Conservation (phyloP, 2,329 filamentous ascomycete genomes). For the Onygenales sp. region DNA sequence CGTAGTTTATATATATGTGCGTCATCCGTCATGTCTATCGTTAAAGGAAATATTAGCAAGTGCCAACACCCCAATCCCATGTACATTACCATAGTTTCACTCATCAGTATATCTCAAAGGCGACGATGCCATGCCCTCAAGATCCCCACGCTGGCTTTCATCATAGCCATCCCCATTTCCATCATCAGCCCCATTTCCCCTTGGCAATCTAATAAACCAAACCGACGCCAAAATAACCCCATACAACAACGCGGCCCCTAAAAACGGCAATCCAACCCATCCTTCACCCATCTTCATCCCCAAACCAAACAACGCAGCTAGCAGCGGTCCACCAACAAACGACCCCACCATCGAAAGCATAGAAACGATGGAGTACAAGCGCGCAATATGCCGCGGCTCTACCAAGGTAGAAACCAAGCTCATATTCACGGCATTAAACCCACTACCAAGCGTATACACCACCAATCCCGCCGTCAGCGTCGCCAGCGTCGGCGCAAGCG, state of each 20-base stretch:
- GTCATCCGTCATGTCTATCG: background rate
- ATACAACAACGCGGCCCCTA: conserved; percentile 29
- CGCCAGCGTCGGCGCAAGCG: conserved; percentile 33
- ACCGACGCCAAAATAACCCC: conserved; percentile 7
- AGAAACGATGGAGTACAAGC: conserved; percentile 41
- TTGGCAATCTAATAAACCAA: conserved; percentile 7
- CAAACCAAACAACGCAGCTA: conserved; percentile 37
- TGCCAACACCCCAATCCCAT: background rate
- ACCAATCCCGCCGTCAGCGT: conserved; percentile 37
- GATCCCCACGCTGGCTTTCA: background rate
- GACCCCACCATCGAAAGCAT: conserved; percentile 39
- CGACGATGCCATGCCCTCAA: background rate
- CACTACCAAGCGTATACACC: conserved; percentile 40
- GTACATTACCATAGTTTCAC: background rate
- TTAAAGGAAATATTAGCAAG: background rate
- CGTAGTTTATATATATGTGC: no score
- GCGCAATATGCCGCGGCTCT: conserved; percentile 38
- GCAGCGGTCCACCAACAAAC: conserved; percentile 37
- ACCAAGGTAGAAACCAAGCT: conserved; percentile 40
- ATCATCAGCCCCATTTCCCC: background rate
- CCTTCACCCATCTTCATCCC: conserved; percentile 36
- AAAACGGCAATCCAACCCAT: conserved; percentile 42
- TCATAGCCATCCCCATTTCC: background rate
- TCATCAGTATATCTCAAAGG: background rate
- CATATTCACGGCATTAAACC: conserved; percentile 38